A percentile compares a stretch with the other conserved stretches of the same genome.
These are phyloP conservation scores for Selenicereus undatus DNA, from an alignment of 148 eudicot species.

Conservation along the genomic window DNA sequence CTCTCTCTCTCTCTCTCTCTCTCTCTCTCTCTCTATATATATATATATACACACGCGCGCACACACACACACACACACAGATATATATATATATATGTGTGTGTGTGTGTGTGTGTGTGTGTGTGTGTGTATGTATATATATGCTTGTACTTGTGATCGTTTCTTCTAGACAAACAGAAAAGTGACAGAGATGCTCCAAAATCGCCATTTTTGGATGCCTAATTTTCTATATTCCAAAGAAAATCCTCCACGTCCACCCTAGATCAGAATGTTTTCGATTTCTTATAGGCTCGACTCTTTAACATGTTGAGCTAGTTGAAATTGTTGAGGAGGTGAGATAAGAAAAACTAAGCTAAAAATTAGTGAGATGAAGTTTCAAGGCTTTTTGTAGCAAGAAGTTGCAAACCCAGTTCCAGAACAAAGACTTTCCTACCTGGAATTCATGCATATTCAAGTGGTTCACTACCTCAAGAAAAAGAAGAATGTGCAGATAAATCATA, in stretches of 20 bases:
- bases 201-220: not conserved
- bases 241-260: no score
- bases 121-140: no score
- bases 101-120: no score
- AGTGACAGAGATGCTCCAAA: not conserved
- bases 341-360: constrained; percentile 15
- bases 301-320: not conserved
- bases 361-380: not conserved
- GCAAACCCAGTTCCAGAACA: constrained; percentile 3
- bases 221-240: not conserved
- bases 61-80: no score
- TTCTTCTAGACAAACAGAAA: no score
- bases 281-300: no score
- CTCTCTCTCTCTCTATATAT: no score
- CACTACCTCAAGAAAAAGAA: constrained; percentile 20
- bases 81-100: no score
- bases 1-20: no score
- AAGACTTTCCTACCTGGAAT: constrained; percentile 14
- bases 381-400: not conserved
- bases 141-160: no score
- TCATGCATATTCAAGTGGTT: constrained; percentile 18
- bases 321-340: not conserved
- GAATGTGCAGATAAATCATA: constrained; percentile 17
- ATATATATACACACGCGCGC: no score
- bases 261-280: no score